These are phyloP conservation scores for Pythium coloratum DNA, from an alignment of 352 stramenopile genomes.

Conservation along the genomic window DNA sequence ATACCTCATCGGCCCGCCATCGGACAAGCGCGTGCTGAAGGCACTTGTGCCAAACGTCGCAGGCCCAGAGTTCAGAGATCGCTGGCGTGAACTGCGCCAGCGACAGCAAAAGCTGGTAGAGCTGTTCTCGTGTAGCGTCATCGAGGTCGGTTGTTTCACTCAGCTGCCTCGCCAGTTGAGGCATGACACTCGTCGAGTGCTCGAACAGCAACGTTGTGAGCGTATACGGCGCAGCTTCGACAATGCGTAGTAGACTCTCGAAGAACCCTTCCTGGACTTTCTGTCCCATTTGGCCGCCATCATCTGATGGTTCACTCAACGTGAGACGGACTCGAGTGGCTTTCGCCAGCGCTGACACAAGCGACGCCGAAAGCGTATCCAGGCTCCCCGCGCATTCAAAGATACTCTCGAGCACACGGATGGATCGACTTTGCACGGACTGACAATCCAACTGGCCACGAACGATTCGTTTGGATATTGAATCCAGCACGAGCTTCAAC, in stretches of 20 bases:
- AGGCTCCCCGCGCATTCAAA: background rate
- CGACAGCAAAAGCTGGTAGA: background rate
- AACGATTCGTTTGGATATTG: slow-evolving; percentile 9
- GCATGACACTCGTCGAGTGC: background rate
- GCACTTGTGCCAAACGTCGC: slow-evolving; percentile 4
- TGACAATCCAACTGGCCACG: slow-evolving; percentile 6
- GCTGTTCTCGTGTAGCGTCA: background rate
- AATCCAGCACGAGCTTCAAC: slow-evolving; percentile 29
- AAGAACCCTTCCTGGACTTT: background rate
- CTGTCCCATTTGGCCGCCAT: background rate
- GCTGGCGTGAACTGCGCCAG: background rate
- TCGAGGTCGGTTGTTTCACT: background rate
- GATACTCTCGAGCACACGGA: background rate
- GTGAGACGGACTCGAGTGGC: background rate
- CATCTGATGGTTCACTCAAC: background rate
- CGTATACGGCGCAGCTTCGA: background rate
- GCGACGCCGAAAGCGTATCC: background rate
- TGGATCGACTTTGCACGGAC: background rate
- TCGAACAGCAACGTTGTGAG: background rate
- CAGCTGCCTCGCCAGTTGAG: background rate
- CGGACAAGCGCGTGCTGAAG: background rate
- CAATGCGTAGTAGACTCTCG: background rate
- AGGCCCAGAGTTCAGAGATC: background rate
- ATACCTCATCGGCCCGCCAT: background rate
- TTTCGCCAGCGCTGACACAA: background rate